Percentiles rank a stretch among this genome's conserved stretches.
phyloP scores from a whole-genome alignment of 169 alveolate species.

The Babesia ovis region DNA sequence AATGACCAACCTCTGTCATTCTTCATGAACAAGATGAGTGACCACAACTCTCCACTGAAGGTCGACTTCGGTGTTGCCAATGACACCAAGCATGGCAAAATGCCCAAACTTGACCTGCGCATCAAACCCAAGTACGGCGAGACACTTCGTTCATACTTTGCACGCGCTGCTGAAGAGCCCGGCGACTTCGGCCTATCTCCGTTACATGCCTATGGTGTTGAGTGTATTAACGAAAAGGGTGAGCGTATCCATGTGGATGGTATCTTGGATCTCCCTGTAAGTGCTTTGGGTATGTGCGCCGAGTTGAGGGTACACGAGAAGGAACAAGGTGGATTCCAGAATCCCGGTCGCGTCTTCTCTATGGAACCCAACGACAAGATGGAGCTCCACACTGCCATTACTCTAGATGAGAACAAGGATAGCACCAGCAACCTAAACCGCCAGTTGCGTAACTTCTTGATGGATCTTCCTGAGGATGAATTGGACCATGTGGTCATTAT shows the following conservation, averaged over 20 bases:
- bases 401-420: conserved; percentile 39
- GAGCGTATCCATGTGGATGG: conserved; percentile 35
- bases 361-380: conserved; percentile 31
- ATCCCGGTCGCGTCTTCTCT: conserved; percentile 8
- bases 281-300: conserved; percentile 36
- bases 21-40: conserved; percentile 18
- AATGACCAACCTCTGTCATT: conserved; percentile 26
- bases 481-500: conserved; percentile 56
- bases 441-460: conserved; percentile 58
- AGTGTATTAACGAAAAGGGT: conserved; percentile 53
- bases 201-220: conserved; percentile 54
- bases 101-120: conserved; percentile 33
- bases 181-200: conserved; percentile 67
- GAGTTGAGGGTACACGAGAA: conserved; percentile 20
- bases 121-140: conserved; percentile 67
- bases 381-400: conserved; percentile 38
- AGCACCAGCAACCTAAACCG: conserved; percentile 42
- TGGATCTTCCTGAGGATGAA: conserved; percentile 54
- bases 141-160: conserved; percentile 56
- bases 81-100: conserved; percentile 30
- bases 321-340: conserved; percentile 42
- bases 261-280: conserved; percentile 55
- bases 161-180: conserved; percentile 61
- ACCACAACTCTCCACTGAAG: conserved; percentile 37
- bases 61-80: conserved; percentile 40